phyloP scores from a whole-genome alignment of 176 grass and related monocot species.

The sorghum (Sorghum bicolor) region DNA sequence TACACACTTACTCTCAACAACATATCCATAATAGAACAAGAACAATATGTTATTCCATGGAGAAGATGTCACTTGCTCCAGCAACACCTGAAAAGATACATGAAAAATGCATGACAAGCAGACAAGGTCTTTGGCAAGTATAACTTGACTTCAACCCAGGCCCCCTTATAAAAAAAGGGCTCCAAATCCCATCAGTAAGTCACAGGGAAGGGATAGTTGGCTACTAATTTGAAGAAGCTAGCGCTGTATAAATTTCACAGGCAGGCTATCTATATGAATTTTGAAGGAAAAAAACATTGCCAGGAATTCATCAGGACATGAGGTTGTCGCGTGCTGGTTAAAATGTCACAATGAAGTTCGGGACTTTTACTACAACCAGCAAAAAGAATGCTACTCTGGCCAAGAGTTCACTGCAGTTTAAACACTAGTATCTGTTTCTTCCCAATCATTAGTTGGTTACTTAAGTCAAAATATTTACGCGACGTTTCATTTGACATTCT shows the following conservation, averaged over 20 bases:
- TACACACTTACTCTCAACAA: conserved; percentile 83
- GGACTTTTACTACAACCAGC: background rate
- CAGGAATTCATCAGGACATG: background rate
- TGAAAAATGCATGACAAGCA: conserved; percentile 8
- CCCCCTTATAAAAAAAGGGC: background rate
- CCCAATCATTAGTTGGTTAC: conserved; percentile 3
- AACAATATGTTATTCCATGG: conserved; percentile 86
- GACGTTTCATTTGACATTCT: background rate
- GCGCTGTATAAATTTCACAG: background rate
- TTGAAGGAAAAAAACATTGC: background rate
- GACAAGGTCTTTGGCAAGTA: background rate
- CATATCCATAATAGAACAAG: conserved; percentile 79
- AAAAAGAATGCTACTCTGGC: background rate
- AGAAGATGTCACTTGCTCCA: conserved; percentile 80
- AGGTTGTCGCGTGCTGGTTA: background rate
- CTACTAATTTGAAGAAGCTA: background rate
- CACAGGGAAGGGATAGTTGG: background rate
- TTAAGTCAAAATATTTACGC: background rate
- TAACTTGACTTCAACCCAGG: background rate
- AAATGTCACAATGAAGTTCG: background rate
- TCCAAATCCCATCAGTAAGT: background rate
- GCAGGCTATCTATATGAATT: background rate
- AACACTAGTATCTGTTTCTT: background rate
- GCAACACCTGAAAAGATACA: conserved; percentile 59
- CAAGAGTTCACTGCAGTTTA: background rate